These are phyloP conservation scores for Xylariomycetidae sp. DNA, from an alignment of 2,329 filamentous ascomycete genomes.

Conservation along the genomic window DNA sequence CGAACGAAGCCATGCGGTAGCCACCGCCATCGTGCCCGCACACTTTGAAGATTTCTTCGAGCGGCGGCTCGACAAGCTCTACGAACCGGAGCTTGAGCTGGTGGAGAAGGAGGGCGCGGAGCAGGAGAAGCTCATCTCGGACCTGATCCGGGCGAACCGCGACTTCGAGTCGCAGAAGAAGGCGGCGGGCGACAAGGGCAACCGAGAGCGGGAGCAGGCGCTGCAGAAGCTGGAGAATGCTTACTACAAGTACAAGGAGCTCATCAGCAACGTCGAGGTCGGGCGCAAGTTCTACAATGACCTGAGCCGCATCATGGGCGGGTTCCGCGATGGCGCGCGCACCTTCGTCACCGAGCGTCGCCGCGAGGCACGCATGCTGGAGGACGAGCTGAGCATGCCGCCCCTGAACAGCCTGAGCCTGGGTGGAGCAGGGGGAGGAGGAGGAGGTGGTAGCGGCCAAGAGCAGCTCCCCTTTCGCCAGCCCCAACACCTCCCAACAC, in stretches of 20 bases:
- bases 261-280: conserved; percentile 84
- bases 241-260: conserved; percentile 95
- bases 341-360: conserved; percentile 77
- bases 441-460: conserved; percentile 1
- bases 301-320: conserved; percentile 76
- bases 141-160: conserved; percentile 70
- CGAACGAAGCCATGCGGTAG: conserved; percentile 74
- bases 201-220: conserved; percentile 75
- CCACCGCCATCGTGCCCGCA: conserved; percentile 76
- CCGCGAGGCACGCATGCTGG: conserved; percentile 69
- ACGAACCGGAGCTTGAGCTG: conserved; percentile 71
- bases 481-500: conserved; percentile 24
- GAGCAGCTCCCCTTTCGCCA: conserved; percentile 11
- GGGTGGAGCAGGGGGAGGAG: conserved; percentile 8
- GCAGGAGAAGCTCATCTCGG: conserved; percentile 66
- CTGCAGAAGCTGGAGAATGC: conserved; percentile 85
- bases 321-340: conserved; percentile 71
- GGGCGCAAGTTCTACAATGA: conserved; percentile 98
- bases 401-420: conserved; percentile 23
- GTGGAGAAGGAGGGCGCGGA: conserved; percentile 69
- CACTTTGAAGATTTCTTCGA: conserved; percentile 94
- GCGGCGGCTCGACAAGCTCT: conserved; percentile 66
- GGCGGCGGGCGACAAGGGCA: conserved; percentile 54
- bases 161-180: conserved; percentile 71
- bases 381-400: conserved; percentile 29